These are phyloP conservation scores for Colletotrichum sp. DNA, from an alignment of 2,329 filamentous ascomycete species.

Conservation along the genomic window DNA sequence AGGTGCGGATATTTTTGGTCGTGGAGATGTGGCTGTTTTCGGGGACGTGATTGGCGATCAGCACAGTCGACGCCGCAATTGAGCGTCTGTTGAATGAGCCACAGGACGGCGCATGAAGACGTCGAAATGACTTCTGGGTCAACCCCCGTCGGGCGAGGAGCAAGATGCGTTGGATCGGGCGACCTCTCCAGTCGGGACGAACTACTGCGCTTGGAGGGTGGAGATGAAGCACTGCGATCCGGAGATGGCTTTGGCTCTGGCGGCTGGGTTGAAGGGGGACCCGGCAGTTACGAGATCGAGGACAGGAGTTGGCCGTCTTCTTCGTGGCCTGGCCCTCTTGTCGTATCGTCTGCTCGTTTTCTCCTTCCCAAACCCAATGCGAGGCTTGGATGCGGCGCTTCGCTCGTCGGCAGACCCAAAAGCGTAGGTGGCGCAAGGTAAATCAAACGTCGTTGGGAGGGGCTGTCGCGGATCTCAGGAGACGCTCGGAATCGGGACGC, in stretches of 20 bases:
- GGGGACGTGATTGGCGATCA: constrained; percentile 2
- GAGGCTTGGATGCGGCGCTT: neutral
- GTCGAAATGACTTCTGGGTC: constrained; percentile 18
- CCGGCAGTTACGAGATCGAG: neutral
- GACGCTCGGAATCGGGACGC: constrained; percentile 14
- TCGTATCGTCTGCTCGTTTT: neutral
- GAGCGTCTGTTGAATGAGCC: constrained; percentile 8
- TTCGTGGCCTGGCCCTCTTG: neutral
- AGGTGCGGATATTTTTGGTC: constrained; percentile 18
- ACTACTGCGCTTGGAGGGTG: constrained; percentile 17
- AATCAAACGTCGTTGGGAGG: constrained; percentile 14
- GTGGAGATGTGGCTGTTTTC: constrained; percentile 16
- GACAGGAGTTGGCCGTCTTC: neutral
- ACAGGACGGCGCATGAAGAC: constrained; percentile 18
- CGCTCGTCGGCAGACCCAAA: neutral
- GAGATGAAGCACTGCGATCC: constrained; percentile 1
- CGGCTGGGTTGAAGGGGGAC: neutral
- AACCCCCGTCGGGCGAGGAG: constrained; percentile 3
- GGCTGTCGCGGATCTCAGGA: constrained; percentile 20
- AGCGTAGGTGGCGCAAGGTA: neutral
- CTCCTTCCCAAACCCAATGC: neutral
- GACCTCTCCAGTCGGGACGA: constrained; percentile 12
- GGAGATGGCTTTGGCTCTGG: neutral
- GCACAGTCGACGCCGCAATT: constrained; percentile 1
- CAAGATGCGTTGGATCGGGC: constrained; percentile 2